Conservation (phyloP, 2,329 filamentous ascomycete genomes). For the Pseudogymnoascus verrucosus region DNA sequence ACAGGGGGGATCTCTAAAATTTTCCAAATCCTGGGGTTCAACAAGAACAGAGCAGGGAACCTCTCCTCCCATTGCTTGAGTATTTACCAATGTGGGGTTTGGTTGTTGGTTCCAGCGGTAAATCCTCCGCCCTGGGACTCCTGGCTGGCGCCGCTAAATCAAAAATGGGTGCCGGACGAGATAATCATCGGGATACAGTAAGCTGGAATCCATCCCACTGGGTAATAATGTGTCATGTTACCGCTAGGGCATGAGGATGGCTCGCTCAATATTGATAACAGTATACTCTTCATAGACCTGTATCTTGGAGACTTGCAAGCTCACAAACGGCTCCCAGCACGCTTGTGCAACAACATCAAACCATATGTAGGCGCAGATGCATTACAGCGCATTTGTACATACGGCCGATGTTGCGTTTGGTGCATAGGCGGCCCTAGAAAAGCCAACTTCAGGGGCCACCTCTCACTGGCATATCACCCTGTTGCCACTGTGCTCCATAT, state of each 20-base stretch:
- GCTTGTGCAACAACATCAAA: neutral
- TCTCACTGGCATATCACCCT: neutral
- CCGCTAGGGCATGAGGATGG: neutral
- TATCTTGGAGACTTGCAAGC: neutral
- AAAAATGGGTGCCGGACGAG: neutral
- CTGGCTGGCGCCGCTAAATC: neutral
- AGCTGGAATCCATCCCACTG: neutral
- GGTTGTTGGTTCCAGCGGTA: neutral
- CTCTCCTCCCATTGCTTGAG: neutral
- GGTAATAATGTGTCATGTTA: neutral
- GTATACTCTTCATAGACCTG: neutral
- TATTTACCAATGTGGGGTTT: neutral
- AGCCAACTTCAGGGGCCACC: neutral
- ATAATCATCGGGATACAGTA: neutral
- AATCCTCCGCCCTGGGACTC: neutral
- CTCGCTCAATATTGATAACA: neutral
- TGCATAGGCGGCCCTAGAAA: neutral
- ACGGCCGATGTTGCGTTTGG: neutral
- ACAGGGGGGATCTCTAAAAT: neutral
- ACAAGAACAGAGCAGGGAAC: neutral
- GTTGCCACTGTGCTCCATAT: neutral
- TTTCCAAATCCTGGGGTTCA: neutral
- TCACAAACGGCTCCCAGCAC: neutral
- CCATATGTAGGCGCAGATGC: neutral
- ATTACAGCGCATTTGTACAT: neutral